A percentile compares a stretch with the other conserved stretches of the same genome.
Conservation (phyloP, 2,329 filamentous ascomycete genomes). For the Cercospora zeae-maydis region DNA sequence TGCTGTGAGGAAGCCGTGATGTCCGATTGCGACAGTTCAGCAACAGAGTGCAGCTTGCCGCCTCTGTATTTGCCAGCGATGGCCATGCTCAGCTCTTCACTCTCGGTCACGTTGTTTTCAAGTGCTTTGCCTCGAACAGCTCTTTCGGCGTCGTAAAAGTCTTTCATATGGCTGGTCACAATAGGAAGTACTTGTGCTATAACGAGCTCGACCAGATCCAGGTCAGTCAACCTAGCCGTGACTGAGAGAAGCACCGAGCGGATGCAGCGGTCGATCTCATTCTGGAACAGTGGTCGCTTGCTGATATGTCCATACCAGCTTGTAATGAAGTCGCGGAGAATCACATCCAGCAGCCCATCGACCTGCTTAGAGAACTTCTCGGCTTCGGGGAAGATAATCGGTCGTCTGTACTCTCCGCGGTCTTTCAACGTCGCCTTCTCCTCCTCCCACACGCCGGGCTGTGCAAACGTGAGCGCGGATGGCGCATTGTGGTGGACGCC, state of each 20-base stretch:
- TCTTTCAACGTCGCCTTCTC: conserved; percentile 65
- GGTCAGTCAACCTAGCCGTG: conserved; percentile 65
- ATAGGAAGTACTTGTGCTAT: conserved; percentile 83
- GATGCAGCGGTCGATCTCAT: conserved; percentile 80
- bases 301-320: conserved; percentile 90
- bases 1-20: conserved; percentile 83
- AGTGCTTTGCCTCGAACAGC: conserved; percentile 82
- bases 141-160: conserved; percentile 87
- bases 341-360: conserved; percentile 71
- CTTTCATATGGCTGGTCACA: conserved; percentile 79
- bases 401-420: conserved; percentile 63
- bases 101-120: conserved; percentile 87
- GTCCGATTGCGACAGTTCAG: conserved; percentile 76
- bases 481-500: conserved; percentile 11
- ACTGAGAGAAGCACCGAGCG: conserved; percentile 68
- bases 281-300: conserved; percentile 70
- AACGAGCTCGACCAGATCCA: conserved; percentile 79
- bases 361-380: conserved; percentile 74
- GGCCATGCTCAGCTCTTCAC: conserved; percentile 89
- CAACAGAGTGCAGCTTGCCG: conserved; percentile 83
- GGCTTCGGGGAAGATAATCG: conserved; percentile 71
- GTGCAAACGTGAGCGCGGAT: conserved; percentile 28
- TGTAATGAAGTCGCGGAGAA: conserved; percentile 78
- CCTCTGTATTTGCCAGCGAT: conserved; percentile 93
- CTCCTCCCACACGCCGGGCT: conserved; percentile 58